These are phyloP conservation scores for Gastrodia elata DNA, from an alignment of 106 monocot genomes.

Conservation along the genomic window DNA sequence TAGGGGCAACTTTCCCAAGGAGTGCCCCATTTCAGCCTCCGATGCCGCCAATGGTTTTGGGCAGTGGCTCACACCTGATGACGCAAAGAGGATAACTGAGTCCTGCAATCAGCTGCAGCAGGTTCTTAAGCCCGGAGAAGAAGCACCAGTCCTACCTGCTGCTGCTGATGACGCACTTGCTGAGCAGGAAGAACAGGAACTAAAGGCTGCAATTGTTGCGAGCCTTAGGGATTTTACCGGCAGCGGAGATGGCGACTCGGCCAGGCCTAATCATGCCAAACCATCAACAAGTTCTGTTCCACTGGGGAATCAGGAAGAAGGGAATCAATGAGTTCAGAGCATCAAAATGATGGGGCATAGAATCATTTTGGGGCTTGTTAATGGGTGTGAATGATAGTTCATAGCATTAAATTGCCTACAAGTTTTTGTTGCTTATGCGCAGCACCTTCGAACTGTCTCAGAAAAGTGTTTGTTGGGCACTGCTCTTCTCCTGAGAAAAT, in stretches of 20 bases:
- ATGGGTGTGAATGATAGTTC: not conserved
- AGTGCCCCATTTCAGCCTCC: slow-evolving; percentile 57
- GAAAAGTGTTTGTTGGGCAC: not conserved
- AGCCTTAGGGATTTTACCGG: slow-evolving; percentile 61
- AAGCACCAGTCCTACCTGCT: not conserved
- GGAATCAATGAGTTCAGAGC: no score
- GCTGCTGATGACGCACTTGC: slow-evolving; percentile 34
- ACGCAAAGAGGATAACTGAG: slow-evolving; percentile 68
- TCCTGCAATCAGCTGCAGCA: slow-evolving; percentile 50
- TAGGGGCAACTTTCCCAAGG: slow-evolving; percentile 86
- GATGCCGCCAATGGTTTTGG: slow-evolving; percentile 65
- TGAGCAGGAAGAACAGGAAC: slow-evolving; percentile 66
- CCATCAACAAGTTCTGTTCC: not conserved
- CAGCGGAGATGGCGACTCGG: not conserved
- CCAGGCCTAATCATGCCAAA: no score
- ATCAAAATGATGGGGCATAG: no score
- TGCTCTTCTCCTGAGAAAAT: not conserved
- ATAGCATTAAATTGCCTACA: not conserved
- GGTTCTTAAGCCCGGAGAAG: slow-evolving; percentile 3
- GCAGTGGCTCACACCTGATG: slow-evolving; percentile 87
- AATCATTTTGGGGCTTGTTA: not conserved
- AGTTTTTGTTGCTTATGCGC: not conserved
- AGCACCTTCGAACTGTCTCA: not conserved
- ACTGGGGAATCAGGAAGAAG: no score
- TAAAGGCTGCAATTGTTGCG: slow-evolving; percentile 84